Evolutionary conservation across 2,329 filamentous ascomycete genomes (phyloP), one percentile per base, ranked within the genome.

Genomic region (Epichloe elymi): DNA sequence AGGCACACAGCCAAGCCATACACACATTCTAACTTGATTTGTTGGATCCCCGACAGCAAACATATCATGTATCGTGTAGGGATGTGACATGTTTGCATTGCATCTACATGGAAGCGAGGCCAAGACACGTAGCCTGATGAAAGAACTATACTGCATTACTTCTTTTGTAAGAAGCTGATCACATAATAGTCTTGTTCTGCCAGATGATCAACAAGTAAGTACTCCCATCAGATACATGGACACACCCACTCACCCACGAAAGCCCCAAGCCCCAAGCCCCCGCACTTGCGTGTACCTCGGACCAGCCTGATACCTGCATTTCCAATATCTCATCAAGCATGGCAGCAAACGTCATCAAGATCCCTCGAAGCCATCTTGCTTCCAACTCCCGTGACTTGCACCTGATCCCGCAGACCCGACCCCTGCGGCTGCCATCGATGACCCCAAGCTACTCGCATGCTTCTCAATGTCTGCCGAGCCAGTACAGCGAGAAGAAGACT

Each of bases 401-500:
- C 48, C 59, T 26, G 68, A 66, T 39, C 63, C 69, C 35, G 64
- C 71, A 7, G 64, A 72, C 45, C 69, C 73, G 43, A 68, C 70
- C 42, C 65, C 74, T 52, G 67, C 74, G 7, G 65, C 69, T 11
- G 66, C 68, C 2, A 68, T 68, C 33, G 67, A 65, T 52, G 75
- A 73, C 46, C 78, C 75, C 49, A 83, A 67, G 55, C 75, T 72
- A 58, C 73, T 76, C 45, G 76, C 75, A 61, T 84, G 79, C 58
- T 75, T 65, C 62, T 83, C 82, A 36, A 81, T 75, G 59, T 88
- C 80, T 33, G 53, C 87, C 87, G 62, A 89, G 81, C 79, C 83
- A 90, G 68, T 91, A 97, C 54, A 97, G 72, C 67, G 88, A 85
- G 58, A 85, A 74, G 62, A 98, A 93, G 2, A 97, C 83, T 46